Evolutionary conservation across 768 basidiomycete species (phyloP).

Genomic region (Sporobolomyces phaffii): DNA sequence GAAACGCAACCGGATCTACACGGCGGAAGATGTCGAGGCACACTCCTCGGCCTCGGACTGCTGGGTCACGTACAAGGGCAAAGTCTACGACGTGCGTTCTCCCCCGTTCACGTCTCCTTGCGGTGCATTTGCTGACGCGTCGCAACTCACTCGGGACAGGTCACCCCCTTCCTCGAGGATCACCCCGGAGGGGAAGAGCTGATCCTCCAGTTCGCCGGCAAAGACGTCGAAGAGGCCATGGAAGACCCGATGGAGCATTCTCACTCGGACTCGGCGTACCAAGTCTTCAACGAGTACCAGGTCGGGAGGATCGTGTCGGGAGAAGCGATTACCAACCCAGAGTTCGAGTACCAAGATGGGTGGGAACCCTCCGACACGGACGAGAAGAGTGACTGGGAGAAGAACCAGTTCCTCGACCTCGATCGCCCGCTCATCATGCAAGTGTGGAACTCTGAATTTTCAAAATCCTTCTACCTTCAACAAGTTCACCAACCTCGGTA

Average conservation of each 20-base stretch:
- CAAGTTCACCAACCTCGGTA: slow-evolving; percentile 97
- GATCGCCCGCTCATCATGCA: slow-evolving; percentile 69
- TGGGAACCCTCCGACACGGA: slow-evolving; percentile 90
- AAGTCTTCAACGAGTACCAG: slow-evolving; percentile 79
- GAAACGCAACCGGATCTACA: slow-evolving; percentile 52
- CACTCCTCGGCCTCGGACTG: slow-evolving; percentile 63
- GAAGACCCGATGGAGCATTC: slow-evolving; percentile 71
- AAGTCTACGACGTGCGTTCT: slow-evolving; percentile 72
- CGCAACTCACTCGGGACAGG: slow-evolving; percentile 8
- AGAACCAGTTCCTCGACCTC: slow-evolving; percentile 86
- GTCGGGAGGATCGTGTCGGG: slow-evolving; percentile 75
- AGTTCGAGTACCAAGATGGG: slow-evolving; percentile 83
- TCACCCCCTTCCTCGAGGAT: slow-evolving; percentile 61
- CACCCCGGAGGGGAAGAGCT: slow-evolving; percentile 95
- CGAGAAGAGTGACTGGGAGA: slow-evolving; percentile 68
- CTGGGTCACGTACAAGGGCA: slow-evolving; percentile 73
- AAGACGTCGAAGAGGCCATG: slow-evolving; percentile 76
- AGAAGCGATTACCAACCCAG: slow-evolving; percentile 70
- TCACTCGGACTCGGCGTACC: slow-evolving; percentile 84
- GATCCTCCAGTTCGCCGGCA: slow-evolving; percentile 72
- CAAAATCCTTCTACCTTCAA: slow-evolving; percentile 89
- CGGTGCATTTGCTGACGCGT: slow-evolving; percentile 23
- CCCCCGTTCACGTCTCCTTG: not conserved
- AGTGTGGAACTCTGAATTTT: slow-evolving; percentile 81
- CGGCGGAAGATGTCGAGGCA: slow-evolving; percentile 62